Evolutionary conservation across 257 asterid genomes (phyloP).

Genomic region (Solanum rostratum): DNA sequence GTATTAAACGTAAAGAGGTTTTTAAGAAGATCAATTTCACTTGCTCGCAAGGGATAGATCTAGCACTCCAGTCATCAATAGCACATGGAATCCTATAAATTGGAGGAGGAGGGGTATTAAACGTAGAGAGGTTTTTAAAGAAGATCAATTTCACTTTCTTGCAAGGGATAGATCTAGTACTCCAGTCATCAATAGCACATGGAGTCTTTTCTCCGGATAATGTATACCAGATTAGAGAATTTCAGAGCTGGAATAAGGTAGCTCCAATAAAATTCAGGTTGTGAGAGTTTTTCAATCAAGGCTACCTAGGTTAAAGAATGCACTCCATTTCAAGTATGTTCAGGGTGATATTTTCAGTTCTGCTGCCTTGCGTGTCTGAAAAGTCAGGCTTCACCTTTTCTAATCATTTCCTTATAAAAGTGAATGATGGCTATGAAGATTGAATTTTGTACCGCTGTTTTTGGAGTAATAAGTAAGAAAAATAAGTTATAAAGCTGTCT

Average conservation of each 20-base stretch:
- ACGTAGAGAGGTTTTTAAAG: neutral
- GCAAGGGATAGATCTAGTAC: neutral
- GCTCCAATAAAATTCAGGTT: neutral
- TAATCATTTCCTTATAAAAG: neutral
- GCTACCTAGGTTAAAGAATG: neutral
- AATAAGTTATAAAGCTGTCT: neutral
- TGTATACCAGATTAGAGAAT: neutral
- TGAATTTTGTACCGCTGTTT: neutral
- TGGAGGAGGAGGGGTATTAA: neutral
- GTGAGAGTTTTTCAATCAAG: neutral
- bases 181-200: neutral
- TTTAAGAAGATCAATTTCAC: neutral
- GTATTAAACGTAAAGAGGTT: neutral
- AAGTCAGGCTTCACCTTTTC: neutral
- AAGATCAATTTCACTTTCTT: neutral
- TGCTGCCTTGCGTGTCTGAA: neutral
- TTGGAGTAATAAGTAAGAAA: neutral
- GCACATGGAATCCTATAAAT: neutral
- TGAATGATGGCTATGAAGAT: neutral
- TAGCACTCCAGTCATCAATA: neutral
- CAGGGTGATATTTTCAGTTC: neutral
- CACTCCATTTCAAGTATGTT: neutral
- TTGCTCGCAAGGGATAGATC: neutral
- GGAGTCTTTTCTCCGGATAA: neutral
- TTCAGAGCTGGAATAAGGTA: neutral